Evolutionary conservation across 2,329 filamentous ascomycete species (phyloP).

Genomic region (Decorospora gaudefroyi): DNA sequence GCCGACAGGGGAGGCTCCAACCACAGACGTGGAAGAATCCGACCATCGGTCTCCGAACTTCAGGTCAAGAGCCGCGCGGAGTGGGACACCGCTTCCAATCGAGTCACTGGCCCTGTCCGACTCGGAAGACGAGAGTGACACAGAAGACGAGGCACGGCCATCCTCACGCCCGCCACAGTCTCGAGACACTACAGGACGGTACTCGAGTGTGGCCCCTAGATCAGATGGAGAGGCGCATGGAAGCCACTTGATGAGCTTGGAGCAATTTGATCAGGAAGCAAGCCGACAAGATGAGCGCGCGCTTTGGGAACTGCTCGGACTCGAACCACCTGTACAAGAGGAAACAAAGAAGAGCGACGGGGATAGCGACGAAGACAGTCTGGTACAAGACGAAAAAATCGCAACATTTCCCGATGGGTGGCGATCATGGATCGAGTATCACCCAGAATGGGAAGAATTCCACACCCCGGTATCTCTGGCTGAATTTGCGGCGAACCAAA

Average conservation of each 20-base stretch:
- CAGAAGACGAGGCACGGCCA: background rate
- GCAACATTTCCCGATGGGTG: constrained; percentile 52
- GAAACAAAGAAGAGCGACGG: constrained; percentile 26
- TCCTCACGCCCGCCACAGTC: background rate
- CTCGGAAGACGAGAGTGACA: constrained; percentile 12
- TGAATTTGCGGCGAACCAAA: constrained; percentile 29
- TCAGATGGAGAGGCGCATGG: background rate
- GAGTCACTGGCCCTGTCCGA: constrained; percentile 17
- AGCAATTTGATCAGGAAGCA: constrained; percentile 54
- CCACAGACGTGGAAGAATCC: constrained; percentile 35
- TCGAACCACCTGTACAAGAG: constrained; percentile 22
- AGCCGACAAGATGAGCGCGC: constrained; percentile 53
- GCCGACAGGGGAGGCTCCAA: constrained; percentile 31
- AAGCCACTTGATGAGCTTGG: constrained; percentile 24
- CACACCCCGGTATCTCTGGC: constrained; percentile 19
- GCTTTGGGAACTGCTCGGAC: constrained; percentile 52
- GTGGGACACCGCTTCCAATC: constrained; percentile 37
- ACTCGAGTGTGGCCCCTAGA: constrained; percentile 7
- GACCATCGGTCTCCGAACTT: constrained; percentile 22
- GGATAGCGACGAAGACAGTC: constrained; percentile 24
- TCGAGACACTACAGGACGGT: constrained; percentile 7
- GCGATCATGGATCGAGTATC: constrained; percentile 54
- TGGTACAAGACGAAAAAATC: constrained; percentile 28
- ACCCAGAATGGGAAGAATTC: constrained; percentile 56
- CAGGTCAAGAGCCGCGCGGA: constrained; percentile 28